Base-by-base conservation (phyloP, 2,329 filamentous ascomycete species). In the Nemania sp. region DNA sequence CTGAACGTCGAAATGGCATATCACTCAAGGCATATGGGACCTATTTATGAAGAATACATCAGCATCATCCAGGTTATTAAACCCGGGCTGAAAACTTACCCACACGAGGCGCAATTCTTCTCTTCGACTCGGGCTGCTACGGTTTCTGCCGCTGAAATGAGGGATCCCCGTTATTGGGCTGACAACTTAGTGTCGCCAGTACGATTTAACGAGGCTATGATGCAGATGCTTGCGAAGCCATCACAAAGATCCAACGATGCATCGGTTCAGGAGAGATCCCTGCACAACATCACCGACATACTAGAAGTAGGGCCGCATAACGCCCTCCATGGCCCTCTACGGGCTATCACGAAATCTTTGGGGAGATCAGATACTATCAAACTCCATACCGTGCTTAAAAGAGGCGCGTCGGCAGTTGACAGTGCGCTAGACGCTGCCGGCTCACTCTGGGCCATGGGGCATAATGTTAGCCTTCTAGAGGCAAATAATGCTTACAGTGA, bases 101-200 rank as follows among this genome's bases (percentile, higher is more conserved):
- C 47, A 6, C 64, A 65, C n/a, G 57, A 61, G 34, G 34, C 42
- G 32, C 43, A 17, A 3, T 62, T 58, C 18, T 66, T 62, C 51
- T 65, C 64, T 18, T 65, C 64, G 5, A 66, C 59, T 6, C 51
- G 55, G 10, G 56, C 40, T 21, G 37, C 46, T 21, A 32, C 53
- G 17, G 45, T 55, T 17, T 64, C 57, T 20, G 20, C 51, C 2
- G 35, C 43, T 10, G 54, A 60, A 15, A 34, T 65, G 15, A 68
- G 18, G 63, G 50, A 59, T 18, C 57, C 62, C 32, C 15, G 17
- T 18, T 77, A 79, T 56, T 80, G 77, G 77, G 66, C 59, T 21
- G 54, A 64, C 12, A 68, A 67, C 18, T 20, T 69, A 47, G 46
- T 65, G 7, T 62, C 58, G 3, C 62, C 65, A 7, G 64, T 66